Percentiles rank a stretch among this genome's conserved stretches.
These are phyloP conservation scores for Calamus simplicifolius DNA, from an alignment of 176 grass and related monocot genomes.

Conservation along the genomic window DNA sequence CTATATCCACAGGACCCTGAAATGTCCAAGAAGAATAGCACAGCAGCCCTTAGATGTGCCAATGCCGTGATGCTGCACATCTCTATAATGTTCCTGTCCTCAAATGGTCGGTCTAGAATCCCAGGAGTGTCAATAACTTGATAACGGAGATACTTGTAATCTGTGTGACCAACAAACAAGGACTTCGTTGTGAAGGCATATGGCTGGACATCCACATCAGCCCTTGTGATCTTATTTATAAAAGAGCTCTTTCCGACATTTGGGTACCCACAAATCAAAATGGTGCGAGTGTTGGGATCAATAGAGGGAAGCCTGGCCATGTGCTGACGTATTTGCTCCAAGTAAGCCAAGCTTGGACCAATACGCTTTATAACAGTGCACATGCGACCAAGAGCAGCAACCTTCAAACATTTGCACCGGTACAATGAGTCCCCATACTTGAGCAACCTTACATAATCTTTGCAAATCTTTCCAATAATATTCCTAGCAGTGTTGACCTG, in stretches of 20 bases:
- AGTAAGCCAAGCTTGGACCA: constrained; percentile 64
- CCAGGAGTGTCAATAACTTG: constrained; percentile 84
- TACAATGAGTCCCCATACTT: constrained; percentile 67
- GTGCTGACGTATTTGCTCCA: constrained; percentile 61
- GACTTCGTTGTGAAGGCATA: constrained; percentile 48
- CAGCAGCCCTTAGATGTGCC: constrained; percentile 31
- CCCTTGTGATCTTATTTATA: constrained; percentile 74
- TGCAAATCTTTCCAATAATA: constrained; percentile 57
- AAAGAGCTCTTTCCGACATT: constrained; percentile 57
- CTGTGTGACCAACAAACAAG: constrained; percentile 59
- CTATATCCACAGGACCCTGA: constrained; percentile 79
- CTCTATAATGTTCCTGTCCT: constrained; percentile 52
- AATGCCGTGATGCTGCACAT: constrained; percentile 53
- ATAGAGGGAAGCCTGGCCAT: constrained; percentile 73
- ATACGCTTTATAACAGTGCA: constrained; percentile 67
- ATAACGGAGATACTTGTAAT: constrained; percentile 77
- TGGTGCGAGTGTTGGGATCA: constrained; percentile 55
- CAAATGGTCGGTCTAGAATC: constrained; percentile 55
- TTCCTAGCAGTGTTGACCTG: constrained; percentile 73
- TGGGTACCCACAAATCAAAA: constrained; percentile 42
- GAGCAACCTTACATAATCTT: constrained; percentile 63
- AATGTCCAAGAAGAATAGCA: constrained; percentile 52
- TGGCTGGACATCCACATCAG: constrained; percentile 68
- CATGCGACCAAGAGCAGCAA: constrained; percentile 50
- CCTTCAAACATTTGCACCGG: constrained; percentile 67